Evolutionary conservation across 2,329 filamentous ascomycete species (phyloP), one percentile per base, ranked within the genome.

Genomic region (Pseudocercospora fijiensis): DNA sequence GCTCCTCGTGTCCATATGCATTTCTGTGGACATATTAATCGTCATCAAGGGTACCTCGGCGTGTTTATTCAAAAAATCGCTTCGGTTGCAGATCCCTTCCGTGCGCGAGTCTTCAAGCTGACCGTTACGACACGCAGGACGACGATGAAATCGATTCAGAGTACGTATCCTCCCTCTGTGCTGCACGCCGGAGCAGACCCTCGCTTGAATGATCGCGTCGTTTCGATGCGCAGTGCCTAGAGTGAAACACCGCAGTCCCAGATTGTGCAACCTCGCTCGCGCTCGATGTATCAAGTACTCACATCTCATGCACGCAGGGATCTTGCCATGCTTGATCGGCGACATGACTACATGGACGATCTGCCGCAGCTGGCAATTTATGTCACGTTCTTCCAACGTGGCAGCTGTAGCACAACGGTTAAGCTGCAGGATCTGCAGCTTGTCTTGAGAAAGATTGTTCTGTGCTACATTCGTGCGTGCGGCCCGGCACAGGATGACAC

Each of bases 361-460:
- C 26, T n/a, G 18, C 20, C 24, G 49, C 49, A 24, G 20, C 28
- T 37, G 28, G 28, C 52, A 30, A 56, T 37, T 16, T 56, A 30
- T 33, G 27, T 56, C 52, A 56, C 52, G 52, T 56, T 56, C 8
- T 28, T 37, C 52, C 10, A 56, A 56, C 52, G 52, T 56, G 52
- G 52, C 52, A 56, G 52, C 18, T 11, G 52, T 56, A n/a, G 52
- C 52, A 56, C 52, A 18, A 37, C 26, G 20, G 26, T 56, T 37
- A n/a, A 56, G 52, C 52, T 30, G 52, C 28, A 56, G 52, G 28
- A 56, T 56, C 52, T 56, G 26, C 28, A 37, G 18, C 30, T 37
- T 56, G 52, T 27, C 26, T 16, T 13, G 13, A n/a, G n/a, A 10
- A 16, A 20, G 18, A n/a, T 11, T 18, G 27, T 24, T 16, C 52